phyloP scores from a whole-genome alignment of 371 early-diverging fungal genomes.

The Smittium culicis region DNA sequence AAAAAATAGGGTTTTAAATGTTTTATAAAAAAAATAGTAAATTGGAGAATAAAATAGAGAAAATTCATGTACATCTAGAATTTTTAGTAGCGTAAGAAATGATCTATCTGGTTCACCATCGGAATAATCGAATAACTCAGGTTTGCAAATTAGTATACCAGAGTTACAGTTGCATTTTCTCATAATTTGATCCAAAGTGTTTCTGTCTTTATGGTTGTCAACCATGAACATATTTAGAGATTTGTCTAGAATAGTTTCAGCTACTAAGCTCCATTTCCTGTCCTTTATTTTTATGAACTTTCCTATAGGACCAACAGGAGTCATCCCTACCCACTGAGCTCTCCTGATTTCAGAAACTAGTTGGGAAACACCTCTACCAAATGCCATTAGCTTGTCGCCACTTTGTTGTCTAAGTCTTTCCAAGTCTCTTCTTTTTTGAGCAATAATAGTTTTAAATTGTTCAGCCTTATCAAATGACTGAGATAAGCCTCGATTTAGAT shows the following conservation, averaged over 20 bases:
- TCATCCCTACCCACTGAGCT: constrained; percentile 38
- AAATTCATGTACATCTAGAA: constrained; percentile 39
- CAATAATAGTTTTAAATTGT: constrained; percentile 11
- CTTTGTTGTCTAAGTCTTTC: constrained; percentile 38
- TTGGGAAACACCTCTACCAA: constrained; percentile 51
- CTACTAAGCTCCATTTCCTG: constrained; percentile 42
- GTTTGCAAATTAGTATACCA: constrained; percentile 43
- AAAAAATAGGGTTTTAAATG: background rate
- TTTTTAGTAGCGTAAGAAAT: constrained; percentile 52
- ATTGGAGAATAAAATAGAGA: background rate
- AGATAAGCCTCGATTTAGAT: constrained; percentile 12
- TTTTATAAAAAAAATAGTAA: background rate
- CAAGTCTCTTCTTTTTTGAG: constrained; percentile 17
- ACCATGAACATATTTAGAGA: constrained; percentile 62
- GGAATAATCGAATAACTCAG: constrained; percentile 53
- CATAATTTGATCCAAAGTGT: constrained; percentile 37
- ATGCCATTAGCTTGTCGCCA: constrained; percentile 49
- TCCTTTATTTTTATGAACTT: constrained; percentile 47
- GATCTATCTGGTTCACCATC: constrained; percentile 49
- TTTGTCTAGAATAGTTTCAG: constrained; percentile 60
- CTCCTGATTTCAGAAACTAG: constrained; percentile 48
- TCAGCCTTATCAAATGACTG: constrained; percentile 12
- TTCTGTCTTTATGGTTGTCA: constrained; percentile 50
- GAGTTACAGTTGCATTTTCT: constrained; percentile 34
- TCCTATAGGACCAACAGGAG: constrained; percentile 81